Percentiles rank a stretch among this genome's conserved stretches.
These are phyloP conservation scores for Colletotrichum acutatum DNA, from an alignment of 2,329 filamentous ascomycete species.

Conservation along the genomic window DNA sequence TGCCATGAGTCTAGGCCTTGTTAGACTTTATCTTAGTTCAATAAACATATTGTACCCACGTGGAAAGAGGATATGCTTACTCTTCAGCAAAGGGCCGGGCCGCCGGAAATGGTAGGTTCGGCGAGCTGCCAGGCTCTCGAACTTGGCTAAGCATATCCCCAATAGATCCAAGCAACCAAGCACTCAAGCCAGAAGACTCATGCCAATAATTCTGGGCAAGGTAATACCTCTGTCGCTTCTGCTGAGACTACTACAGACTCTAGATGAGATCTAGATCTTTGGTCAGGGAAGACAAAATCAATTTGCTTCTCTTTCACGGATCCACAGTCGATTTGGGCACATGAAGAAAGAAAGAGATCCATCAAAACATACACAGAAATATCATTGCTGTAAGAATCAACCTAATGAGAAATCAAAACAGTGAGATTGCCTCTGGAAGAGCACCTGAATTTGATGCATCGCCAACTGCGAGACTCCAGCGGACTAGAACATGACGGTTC, in stretches of 20 bases:
- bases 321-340: too few species aligned
- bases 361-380: too few species aligned
- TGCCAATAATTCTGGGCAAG: too few species aligned
- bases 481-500: not conserved
- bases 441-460: not conserved
- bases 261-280: too few species aligned
- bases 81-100: not conserved
- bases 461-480: not conserved
- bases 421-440: too few species aligned
- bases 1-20: not conserved
- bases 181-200: not conserved
- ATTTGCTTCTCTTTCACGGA: too few species aligned
- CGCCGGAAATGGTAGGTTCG: not conserved
- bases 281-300: too few species aligned
- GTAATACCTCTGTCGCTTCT: too few species aligned
- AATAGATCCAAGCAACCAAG: not conserved
- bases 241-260: rapidly evolving
- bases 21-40: not conserved
- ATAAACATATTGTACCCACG: not conserved
- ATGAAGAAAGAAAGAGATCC: too few species aligned
- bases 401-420: too few species aligned
- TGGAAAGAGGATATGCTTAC: not conserved
- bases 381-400: too few species aligned
- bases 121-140: not conserved
- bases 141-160: not conserved